Base-by-base conservation (phyloP, 331 rosid genomes). In the Quercus phellos region DNA sequence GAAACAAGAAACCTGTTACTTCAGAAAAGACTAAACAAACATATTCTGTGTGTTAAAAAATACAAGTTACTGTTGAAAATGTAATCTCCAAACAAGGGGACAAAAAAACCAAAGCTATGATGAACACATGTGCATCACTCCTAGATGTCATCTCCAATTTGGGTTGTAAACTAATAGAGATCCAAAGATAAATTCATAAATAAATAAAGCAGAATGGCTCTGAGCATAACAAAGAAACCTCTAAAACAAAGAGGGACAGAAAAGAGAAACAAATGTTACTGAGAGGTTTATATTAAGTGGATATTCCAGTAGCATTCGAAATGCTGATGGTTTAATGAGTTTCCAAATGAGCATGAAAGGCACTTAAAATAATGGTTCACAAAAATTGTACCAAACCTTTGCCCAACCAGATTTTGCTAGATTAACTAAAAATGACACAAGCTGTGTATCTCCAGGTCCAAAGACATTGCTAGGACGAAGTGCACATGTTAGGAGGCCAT, bases 381-480 rank as follows among this genome's bases (percentile, higher is more conserved):
- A 68, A 22, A 43, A 78, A 81, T 68, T 53, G 77, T 14, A 56
- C 22, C 77, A 73, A 73, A 94, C 98, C 97, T 92, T 92, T 70
- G 90, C 59, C 69, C 80, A 89, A 83, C 96, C 90, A 83, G 80
- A 89, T 86, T 83, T 90, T 73, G 92, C 96, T 82, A 86, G 78
- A 68, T 81, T 75, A n/a, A 90, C 86, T 27, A 91, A 51, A 68
- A 81, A 84, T 4, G 97, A 90, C 74, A 91, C 86, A 77, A 89
- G 75, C 61, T 86, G 83, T 5, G 87, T 55, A 73, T 94, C 98
- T 77, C 93, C 90, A 29, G 96, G 98, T 83, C 96, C 97, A 88
- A 90, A 94, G 54, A 88, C 87, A 56, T 91, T 87, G 88, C 96
- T 85, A 77, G 97, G 94, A 76, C 97, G 98, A 80, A 94, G 91